Evolutionary conservation across 345 rosid genomes (phyloP).

Genomic region (Eucalyptus brandiana): DNA sequence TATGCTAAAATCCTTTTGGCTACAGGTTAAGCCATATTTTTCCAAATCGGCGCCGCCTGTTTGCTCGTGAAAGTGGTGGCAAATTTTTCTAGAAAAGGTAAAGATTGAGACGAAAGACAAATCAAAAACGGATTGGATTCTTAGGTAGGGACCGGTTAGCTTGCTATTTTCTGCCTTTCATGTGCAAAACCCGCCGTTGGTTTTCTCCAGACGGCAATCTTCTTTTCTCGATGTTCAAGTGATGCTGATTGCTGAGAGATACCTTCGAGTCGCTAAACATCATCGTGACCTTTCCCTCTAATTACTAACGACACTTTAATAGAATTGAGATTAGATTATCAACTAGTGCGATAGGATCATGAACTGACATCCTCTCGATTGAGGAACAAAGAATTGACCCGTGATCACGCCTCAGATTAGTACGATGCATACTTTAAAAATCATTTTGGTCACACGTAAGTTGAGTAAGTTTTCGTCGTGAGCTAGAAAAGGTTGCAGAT

Average conservation of each 20-base stretch:
- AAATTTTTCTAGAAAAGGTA: neutral
- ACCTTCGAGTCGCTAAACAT: neutral
- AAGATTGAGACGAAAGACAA: neutral
- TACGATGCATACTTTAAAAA: neutral
- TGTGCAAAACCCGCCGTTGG: neutral
- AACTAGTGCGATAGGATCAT: neutral
- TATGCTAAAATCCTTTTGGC: neutral
- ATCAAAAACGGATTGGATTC: neutral
- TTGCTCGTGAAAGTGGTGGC: neutral
- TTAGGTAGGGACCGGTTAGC: neutral
- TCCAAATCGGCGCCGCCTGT: neutral
- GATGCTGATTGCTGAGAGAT: neutral
- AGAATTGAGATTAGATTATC: neutral
- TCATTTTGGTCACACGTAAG: neutral
- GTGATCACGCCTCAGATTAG: neutral
- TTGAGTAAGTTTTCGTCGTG: neutral
- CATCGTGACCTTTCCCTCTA: neutral
- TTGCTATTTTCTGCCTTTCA: neutral
- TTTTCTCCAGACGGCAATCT: neutral
- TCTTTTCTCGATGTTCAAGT: neutral
- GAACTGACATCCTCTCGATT: neutral
- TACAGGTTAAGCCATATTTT: neutral
- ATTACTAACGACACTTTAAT: neutral
- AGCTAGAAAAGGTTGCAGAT: neutral
- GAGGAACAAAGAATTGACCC: neutral